phyloP scores from a whole-genome alignment of 1,139 yeast genomes.

The Kluyveromyces sp. region DNA sequence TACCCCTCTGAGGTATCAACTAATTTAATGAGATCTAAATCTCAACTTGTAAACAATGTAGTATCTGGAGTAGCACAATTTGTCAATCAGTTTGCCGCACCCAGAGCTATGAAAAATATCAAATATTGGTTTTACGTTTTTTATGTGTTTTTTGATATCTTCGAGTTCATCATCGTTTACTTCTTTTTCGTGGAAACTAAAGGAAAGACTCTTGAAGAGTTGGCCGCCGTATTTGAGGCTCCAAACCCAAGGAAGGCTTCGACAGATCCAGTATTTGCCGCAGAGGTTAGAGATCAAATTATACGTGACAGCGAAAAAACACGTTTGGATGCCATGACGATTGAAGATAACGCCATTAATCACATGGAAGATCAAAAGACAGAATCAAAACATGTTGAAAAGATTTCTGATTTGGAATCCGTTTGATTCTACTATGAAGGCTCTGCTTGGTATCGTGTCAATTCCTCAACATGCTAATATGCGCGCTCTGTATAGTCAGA shows the following conservation, averaged over 20 bases:
- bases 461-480: too few species aligned
- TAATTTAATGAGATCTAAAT: slow-evolving; percentile 1
- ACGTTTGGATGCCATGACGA: not conserved
- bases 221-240: slow-evolving; percentile 2
- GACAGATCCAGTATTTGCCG: not conserved
- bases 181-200: slow-evolving; percentile 59
- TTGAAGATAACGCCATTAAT: too few species aligned
- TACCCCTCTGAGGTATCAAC: slow-evolving; percentile 1
- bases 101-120: slow-evolving; percentile 2
- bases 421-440: too few species aligned
- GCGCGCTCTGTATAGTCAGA: too few species aligned
- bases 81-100: slow-evolving; percentile 1
- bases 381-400: too few species aligned
- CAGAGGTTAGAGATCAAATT: not conserved
- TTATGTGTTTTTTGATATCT: slow-evolving; percentile 2
- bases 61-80: not conserved
- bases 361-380: too few species aligned
- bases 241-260: slow-evolving; percentile 5
- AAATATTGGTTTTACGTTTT: slow-evolving; percentile 4
- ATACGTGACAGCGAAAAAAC: not conserved
- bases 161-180: slow-evolving; percentile 33
- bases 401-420: too few species aligned
- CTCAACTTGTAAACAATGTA: not conserved
- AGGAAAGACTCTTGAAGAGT: slow-evolving; percentile 57
- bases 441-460: too few species aligned